Percentiles rank a stretch among this genome's conserved stretches.
phyloP scores from a whole-genome alignment of 768 basidiomycete genomes.

The Lactarius pseudohatsudake region DNA sequence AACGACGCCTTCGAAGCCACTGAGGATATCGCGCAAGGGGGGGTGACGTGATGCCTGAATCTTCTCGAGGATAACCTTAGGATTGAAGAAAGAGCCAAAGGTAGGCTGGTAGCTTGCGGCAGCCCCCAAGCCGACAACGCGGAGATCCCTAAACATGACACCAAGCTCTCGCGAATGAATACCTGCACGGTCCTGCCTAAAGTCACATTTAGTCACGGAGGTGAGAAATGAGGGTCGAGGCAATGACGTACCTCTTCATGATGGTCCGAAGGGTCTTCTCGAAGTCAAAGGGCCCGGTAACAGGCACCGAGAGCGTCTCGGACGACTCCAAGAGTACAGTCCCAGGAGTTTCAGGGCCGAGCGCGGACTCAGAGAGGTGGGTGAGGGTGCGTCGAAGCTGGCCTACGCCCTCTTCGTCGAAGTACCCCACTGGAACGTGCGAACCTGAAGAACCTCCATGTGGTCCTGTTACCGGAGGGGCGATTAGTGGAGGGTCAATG shows the following conservation, averaged over 20 bases:
- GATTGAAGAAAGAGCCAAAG: constrained; percentile 61
- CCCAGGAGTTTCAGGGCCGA: too few relatives aligned
- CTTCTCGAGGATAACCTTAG: constrained; percentile 42
- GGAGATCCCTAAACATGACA: constrained; percentile 57
- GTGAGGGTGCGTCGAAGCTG: constrained; percentile 42
- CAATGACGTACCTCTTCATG: constrained; percentile 29
- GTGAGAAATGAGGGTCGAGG: background rate
- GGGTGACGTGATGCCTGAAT: constrained; percentile 56
- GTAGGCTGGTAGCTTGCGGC: constrained; percentile 56
- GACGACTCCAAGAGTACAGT: constrained; percentile 19
- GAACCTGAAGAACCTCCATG: background rate
- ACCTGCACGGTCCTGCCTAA: constrained; percentile 47
- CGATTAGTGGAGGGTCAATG: background rate
- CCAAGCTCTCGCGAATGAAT: constrained; percentile 57
- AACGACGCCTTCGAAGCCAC: constrained; percentile 55
- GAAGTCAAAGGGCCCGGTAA: constrained; percentile 34
- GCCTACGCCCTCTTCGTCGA: constrained; percentile 52
- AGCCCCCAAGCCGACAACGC: constrained; percentile 59
- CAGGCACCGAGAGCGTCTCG: constrained; percentile 27
- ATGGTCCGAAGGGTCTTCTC: constrained; percentile 33
- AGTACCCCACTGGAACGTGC: constrained; percentile 46
- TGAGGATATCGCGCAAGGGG: constrained; percentile 54
- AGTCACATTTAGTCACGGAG: background rate
- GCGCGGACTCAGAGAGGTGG: constrained; percentile 14
- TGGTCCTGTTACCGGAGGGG: background rate